Evolutionary conservation across 352 stramenopile genomes (phyloP).

Genomic region (Phytopythium mirpurense): DNA sequence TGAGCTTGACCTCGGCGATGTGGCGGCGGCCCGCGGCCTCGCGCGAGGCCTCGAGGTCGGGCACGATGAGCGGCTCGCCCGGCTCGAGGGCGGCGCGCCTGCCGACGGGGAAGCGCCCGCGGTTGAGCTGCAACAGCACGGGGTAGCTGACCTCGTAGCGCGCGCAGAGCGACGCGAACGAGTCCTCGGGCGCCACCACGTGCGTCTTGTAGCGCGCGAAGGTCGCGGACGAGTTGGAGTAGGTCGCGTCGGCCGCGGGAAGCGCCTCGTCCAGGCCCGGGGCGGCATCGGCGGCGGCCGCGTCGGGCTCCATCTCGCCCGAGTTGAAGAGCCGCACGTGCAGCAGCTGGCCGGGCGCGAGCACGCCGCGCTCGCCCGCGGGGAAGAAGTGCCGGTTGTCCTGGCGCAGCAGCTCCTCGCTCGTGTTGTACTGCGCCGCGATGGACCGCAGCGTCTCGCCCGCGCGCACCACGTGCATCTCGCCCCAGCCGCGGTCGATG

Average conservation of each 20-base stretch:
- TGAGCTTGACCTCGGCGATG: conserved; percentile 77
- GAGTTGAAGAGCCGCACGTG: conserved; percentile 77
- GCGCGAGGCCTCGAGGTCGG: conserved; percentile 49
- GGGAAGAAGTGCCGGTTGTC: conserved; percentile 83
- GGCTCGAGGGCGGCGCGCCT: conserved; percentile 51
- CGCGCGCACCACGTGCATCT: conserved; percentile 75
- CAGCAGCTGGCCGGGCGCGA: conserved; percentile 69
- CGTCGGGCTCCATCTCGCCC: conserved; percentile 47
- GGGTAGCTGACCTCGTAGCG: conserved; percentile 62
- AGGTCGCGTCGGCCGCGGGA: conserved; percentile 15
- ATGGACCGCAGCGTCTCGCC: conserved; percentile 70
- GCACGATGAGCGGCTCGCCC: conserved; percentile 71
- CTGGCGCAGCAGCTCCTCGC: conserved; percentile 65
- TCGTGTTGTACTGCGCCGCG: conserved; percentile 76
- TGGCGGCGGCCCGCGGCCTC: conserved; percentile 54
- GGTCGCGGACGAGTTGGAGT: conserved; percentile 31
- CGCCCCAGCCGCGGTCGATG: conserved; percentile 81
- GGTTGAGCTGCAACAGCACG: conserved; percentile 75
- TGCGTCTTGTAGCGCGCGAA: conserved; percentile 75
- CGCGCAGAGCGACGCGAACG: conserved; percentile 70
- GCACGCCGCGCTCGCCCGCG: conserved; percentile 54
- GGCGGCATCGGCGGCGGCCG: not conserved
- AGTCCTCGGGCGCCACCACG: conserved; percentile 37
- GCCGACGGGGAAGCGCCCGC: conserved; percentile 59
- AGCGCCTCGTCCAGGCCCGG: conserved; percentile 9